Evolutionary conservation across 169 alveolate species (phyloP).

Genomic region (Theileria annulata): DNA sequence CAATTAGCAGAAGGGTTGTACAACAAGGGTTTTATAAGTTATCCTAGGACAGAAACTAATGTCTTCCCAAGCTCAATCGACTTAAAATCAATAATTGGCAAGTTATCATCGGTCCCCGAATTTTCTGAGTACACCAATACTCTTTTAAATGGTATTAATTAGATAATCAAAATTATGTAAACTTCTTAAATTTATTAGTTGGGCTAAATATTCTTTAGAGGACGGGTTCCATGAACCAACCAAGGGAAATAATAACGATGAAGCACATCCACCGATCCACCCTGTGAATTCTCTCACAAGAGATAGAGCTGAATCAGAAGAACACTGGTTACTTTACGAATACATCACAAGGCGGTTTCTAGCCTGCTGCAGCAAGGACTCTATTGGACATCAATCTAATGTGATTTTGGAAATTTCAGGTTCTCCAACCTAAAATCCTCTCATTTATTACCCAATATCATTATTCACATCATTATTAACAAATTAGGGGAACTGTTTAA

Average conservation of each 20-base stretch:
- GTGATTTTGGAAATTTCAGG: slow-evolving; percentile 74
- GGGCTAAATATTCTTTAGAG: neutral
- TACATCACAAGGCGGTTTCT: slow-evolving; percentile 79
- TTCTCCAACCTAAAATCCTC: neutral
- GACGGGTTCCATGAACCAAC: slow-evolving; percentile 76
- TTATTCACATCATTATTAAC: too few species aligned
- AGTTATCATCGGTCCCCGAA: slow-evolving; percentile 71
- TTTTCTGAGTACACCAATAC: slow-evolving; percentile 91
- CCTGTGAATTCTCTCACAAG: slow-evolving; percentile 92
- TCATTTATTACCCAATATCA: too few species aligned
- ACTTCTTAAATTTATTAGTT: neutral
- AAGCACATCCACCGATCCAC: slow-evolving; percentile 99
- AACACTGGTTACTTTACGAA: slow-evolving; percentile 80
- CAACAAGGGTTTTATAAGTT: slow-evolving; percentile 90
- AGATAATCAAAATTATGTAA: neutral
- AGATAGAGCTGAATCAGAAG: slow-evolving; percentile 71
- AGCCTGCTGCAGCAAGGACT: slow-evolving; percentile 82
- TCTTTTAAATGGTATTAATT: slow-evolving; percentile 49
- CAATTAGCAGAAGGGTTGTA: slow-evolving; percentile 95
- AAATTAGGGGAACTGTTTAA: slow-evolving; percentile 50
- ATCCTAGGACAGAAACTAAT: slow-evolving; percentile 99
- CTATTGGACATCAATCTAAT: slow-evolving; percentile 79
- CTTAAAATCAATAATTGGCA: slow-evolving; percentile 75
- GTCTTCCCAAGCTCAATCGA: slow-evolving; percentile 89
- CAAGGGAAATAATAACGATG: slow-evolving; percentile 92